Base-by-base conservation (phyloP, 148 eudicot species). In the Bassia scoparia region DNA sequence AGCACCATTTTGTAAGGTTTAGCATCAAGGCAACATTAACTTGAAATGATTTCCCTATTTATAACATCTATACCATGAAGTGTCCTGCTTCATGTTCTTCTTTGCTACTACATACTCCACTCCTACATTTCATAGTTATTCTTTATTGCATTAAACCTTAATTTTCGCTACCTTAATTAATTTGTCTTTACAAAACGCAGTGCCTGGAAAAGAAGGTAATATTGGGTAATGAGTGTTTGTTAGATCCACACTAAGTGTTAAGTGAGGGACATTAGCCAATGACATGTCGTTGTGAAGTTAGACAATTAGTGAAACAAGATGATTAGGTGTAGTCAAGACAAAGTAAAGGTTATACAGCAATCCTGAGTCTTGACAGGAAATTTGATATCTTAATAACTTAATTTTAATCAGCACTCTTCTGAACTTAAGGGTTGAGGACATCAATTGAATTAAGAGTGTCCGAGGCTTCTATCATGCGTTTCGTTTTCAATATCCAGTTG, bases 1-100 rank as follows among this genome's bases (percentile, higher is more conserved):
- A 78, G 72, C 37, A 75, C 83, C 17, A 75, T 79, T 35, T 69
- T 65, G 66, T 79, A 73, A 62, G 82, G 70, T 72, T 79, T 70
- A 61, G 77, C 72, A 34, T 44, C 68, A 13, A 70, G 78, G 41
- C 74, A 79, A 59, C 82, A 66, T 16, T 68, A 44, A 21, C 50
- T 62, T 61, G 77, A 71, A 67, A n/a, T n/a, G n/a, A n/a, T n/a
- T n/a, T n/a, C n/a, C n/a, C n/a, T n/a, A n/a, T n/a, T n/a, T n/a
- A n/a, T n/a, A n/a, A n/a, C n/a, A n/a, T n/a, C n/a, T n/a, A n/a
- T n/a, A n/a, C n/a, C n/a, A n/a, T n/a, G n/a, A n/a, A n/a, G n/a
- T n/a, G n/a, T n/a, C n/a, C n/a, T n/a, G n/a, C n/a, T n/a, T n/a
- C n/a, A n/a, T n/a, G n/a, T n/a, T n/a, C n/a, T n/a, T n/a, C n/a